Evolutionary conservation across 139 green algal genomes (phyloP).

Genomic region (Coelastrella sp.): DNA sequence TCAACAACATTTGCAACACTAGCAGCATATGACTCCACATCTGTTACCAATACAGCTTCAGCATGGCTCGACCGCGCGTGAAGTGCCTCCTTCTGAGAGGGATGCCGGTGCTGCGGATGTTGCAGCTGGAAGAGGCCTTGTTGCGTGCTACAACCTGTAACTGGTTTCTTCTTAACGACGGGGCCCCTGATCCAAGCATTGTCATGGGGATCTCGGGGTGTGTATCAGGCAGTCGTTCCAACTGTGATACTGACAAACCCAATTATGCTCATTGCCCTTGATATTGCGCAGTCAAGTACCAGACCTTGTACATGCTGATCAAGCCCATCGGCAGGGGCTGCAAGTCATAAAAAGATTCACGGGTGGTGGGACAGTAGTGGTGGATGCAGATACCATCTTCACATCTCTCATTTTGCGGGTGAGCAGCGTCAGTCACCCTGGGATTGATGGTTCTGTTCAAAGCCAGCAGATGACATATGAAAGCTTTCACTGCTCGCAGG

Average conservation of each 20-base stretch:
- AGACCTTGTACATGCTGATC: conserved; percentile 77
- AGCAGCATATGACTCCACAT: neutral
- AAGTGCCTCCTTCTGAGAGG: conserved; percentile 64
- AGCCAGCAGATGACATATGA: neutral
- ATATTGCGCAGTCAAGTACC: conserved; percentile 46
- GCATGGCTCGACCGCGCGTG: conserved; percentile 39
- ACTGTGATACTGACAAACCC: neutral
- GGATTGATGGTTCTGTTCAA: neutral
- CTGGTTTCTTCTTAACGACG: conserved; percentile 93
- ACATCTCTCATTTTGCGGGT: conserved; percentile 64
- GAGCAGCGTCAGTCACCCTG: neutral
- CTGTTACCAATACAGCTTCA: neutral
- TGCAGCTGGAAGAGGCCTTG: conserved; percentile 90
- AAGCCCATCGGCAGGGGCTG: conserved; percentile 61
- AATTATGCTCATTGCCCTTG: too few species aligned
- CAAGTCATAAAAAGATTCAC: conserved; percentile 91
- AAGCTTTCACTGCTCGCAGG: conserved; percentile 42
- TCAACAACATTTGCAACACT: too few species aligned
- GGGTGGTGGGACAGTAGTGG: conserved; percentile 96
- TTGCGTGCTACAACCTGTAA: conserved; percentile 76
- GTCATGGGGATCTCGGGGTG: conserved; percentile 96
- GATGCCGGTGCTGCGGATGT: conserved; percentile 78
- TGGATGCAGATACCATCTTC: conserved; percentile 91
- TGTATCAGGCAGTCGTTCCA: neutral
- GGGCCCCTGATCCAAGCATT: conserved; percentile 71